These are phyloP conservation scores for Metschnikowia dekortorum DNA, from an alignment of 805 yeast species.

Conservation along the genomic window DNA sequence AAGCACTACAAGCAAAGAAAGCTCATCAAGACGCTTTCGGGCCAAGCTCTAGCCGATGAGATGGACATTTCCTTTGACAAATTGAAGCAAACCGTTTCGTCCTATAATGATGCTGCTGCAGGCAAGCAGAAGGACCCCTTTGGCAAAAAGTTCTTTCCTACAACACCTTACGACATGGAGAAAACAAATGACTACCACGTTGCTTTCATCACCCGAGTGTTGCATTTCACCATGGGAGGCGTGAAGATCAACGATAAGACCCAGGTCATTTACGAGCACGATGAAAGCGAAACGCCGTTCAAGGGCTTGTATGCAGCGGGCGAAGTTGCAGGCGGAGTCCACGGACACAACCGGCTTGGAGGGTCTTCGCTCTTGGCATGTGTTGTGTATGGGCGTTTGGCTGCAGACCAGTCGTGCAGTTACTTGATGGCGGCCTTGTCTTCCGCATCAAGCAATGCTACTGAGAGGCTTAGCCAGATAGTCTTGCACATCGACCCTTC, in stretches of 20 bases:
- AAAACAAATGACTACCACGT: conserved; percentile 41
- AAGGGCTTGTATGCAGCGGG: conserved; percentile 41
- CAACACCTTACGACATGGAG: conserved; percentile 38
- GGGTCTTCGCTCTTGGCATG: conserved; percentile 43
- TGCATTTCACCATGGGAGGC: conserved; percentile 73
- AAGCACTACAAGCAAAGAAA: conserved; percentile 55
- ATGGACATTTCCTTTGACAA: conserved; percentile 29
- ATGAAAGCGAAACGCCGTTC: conserved; percentile 23
- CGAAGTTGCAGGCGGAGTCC: conserved; percentile 44
- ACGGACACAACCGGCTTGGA: conserved; percentile 42
- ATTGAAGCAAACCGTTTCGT: conserved; percentile 30
- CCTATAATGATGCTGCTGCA: conserved; percentile 39
- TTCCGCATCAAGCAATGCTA: conserved; percentile 2
- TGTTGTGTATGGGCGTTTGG: conserved; percentile 41
- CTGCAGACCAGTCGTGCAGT: conserved; percentile 40
- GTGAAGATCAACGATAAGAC: conserved; percentile 48
- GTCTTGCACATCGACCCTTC: conserved; percentile 24
- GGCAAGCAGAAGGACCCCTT: conserved; percentile 37
- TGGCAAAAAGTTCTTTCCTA: conserved; percentile 48
- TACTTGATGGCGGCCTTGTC: conserved; percentile 17
- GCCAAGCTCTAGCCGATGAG: conserved; percentile 41
- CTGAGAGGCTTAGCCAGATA: conserved; percentile 16
- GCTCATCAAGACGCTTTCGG: conserved; percentile 45
- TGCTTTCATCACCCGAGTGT: conserved; percentile 51
- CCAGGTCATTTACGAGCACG: conserved; percentile 30